A percentile compares a stretch with the other conserved stretches of the same genome.
Conservation (phyloP, 306 rosid species). For the Benincasa hispida region DNA sequence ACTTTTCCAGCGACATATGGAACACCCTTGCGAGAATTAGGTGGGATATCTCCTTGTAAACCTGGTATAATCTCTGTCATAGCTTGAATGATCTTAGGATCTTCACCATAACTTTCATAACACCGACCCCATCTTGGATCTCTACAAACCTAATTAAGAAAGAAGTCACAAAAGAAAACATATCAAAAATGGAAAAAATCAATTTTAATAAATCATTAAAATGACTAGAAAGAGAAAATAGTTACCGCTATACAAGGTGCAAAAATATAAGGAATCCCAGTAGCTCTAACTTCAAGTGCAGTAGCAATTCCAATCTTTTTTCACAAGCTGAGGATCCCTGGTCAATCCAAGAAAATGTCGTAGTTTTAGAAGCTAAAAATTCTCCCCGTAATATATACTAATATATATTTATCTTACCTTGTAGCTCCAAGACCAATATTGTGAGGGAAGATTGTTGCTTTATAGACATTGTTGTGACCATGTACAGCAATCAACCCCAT, state of each 20-base stretch:
- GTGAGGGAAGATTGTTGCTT: too few species aligned
- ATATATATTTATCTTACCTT: too few species aligned
- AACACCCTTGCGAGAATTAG: neutral
- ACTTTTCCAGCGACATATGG: constrained; percentile 6
- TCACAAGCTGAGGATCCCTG: neutral
- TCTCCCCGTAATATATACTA: too few species aligned
- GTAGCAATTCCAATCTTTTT: neutral
- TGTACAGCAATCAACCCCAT: too few species aligned
- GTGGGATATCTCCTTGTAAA: constrained; percentile 2
- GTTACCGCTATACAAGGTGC: neutral
- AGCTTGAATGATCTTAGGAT: neutral
- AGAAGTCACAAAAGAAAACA: neutral
- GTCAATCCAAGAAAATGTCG: neutral
- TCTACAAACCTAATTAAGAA: neutral
- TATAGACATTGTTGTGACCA: too few species aligned
- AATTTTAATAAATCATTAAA: neutral
- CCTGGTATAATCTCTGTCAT: constrained; percentile 5
- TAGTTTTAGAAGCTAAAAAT: too few species aligned
- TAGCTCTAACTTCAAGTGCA: neutral
- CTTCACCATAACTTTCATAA: neutral
- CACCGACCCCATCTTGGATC: constrained; percentile 14
- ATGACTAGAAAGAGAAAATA: neutral
- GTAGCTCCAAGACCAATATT: too few species aligned
- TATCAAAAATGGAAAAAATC: too few species aligned
- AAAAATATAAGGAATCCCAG: neutral